Evolutionary conservation across 2,329 filamentous ascomycete species (phyloP), one percentile per base, ranked within the genome.

Genomic region (Colletotrichum tamarilloi): DNA sequence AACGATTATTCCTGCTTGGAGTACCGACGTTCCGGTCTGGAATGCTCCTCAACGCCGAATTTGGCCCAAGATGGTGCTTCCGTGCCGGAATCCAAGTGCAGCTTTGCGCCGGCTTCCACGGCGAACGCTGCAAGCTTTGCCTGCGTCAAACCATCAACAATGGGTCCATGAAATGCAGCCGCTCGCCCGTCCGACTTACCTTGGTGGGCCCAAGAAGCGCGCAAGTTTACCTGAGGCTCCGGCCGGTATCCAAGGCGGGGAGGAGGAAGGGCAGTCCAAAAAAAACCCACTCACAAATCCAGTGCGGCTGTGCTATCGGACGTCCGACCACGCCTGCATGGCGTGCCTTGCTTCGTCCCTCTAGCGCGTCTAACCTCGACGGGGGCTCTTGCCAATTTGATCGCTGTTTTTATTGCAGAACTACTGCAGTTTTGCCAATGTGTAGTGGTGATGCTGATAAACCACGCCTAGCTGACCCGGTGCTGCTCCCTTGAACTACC

Each of bases 291-390:
- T 30, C 59, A 38, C 22, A 32, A 64, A 65, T 35, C 56, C 19
- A 62, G 59, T 59, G 67, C 66, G 66, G 60, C 55, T 70, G 60
- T 65, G 46, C 49, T 57, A 52, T 70, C 71, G 71, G 71, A 73
- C 71, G 71, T 73, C 71, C 71, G 71, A 73, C 67, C 71, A 62
- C 56, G 35, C 71, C 71, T 66, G 67, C 67, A 71, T 66, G 60
- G 67, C 70, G 46, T 66, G 60, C 70, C 70, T 70, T 60, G 67
- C 70, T 66, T 71, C 60, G 46, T 62, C 24, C 26, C n/a, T 59
- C 67, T 73, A 73, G 71, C 71, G 71, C 67, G 55, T 28, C 71
- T 66, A 60, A 46, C 4, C 22, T 64, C 35, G 46, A 55, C 67
- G 46, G 24, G 49, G 28, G 22, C 22, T 42, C 49, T 64, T 38